These are phyloP conservation scores for Aspergillus baeticus DNA, from an alignment of 495 filamentous ascomycete genomes.

Conservation along the genomic window DNA sequence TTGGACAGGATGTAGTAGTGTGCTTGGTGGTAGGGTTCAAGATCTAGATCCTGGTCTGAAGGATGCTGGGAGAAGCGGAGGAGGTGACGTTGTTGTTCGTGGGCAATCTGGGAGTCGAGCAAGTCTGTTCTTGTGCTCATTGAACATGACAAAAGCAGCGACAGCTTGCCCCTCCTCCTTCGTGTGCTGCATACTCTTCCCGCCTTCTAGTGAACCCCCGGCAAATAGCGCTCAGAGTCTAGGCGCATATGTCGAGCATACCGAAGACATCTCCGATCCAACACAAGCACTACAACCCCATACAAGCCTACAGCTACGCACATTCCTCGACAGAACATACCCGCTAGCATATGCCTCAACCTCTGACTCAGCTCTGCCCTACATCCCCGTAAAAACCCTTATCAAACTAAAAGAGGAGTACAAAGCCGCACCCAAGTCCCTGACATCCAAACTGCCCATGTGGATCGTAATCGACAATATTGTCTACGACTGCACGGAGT, in stretches of 20 bases:
- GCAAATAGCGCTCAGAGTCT: no score
- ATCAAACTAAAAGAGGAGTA: no score
- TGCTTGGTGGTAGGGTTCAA: neutral
- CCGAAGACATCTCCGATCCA: neutral
- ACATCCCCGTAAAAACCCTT: no score
- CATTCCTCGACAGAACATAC: neutral
- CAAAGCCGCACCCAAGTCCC: no score
- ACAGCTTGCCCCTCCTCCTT: no score
- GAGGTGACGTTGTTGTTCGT: neutral
- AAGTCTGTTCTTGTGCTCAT: neutral
- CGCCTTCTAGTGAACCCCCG: no score
- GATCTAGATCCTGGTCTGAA: neutral
- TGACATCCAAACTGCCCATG: neutral
- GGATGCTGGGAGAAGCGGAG: neutral
- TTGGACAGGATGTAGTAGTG: constrained; percentile 2
- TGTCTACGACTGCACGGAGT: neutral
- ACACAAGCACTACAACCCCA: neutral
- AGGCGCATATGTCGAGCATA: neutral
- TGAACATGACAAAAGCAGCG: no score
- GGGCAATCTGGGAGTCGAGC: neutral
- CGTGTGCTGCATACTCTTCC: no score
- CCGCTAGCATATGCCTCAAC: neutral
- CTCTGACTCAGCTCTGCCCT: neutral
- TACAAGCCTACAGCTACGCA: neutral
- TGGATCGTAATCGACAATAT: neutral